Conservation (phyloP, 2,329 filamentous ascomycete species). For the Fusarium avenaceum region DNA sequence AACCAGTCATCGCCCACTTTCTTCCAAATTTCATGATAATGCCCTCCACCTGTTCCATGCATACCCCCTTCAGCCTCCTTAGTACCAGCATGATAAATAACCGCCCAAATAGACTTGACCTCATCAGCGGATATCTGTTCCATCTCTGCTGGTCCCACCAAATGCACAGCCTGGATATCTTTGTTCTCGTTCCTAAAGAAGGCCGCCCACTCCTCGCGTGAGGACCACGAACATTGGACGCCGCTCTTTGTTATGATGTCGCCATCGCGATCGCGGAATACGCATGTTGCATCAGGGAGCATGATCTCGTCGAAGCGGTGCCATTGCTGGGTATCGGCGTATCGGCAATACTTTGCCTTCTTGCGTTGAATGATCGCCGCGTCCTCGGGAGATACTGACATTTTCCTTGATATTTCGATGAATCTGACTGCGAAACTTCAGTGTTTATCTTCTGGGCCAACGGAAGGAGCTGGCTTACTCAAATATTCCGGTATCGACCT, state of each 20-base stretch:
- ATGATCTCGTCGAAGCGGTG: slow-evolving; percentile 23
- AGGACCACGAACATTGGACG: not conserved
- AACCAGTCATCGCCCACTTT: slow-evolving; percentile 34
- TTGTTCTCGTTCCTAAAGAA: slow-evolving; percentile 27
- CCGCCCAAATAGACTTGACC: slow-evolving; percentile 20
- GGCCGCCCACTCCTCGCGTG: not conserved
- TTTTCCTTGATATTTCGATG: not conserved
- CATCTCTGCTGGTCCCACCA: slow-evolving; percentile 22
- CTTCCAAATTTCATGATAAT: slow-evolving; percentile 36
- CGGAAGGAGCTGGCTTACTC: no score
- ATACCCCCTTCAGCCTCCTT: slow-evolving; percentile 1
- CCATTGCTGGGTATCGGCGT: slow-evolving; percentile 31
- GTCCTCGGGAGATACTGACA: slow-evolving; percentile 3
- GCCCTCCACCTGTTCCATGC: slow-evolving; percentile 20
- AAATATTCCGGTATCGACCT: no score
- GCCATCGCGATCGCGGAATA: slow-evolving; percentile 11
- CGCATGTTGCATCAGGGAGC: slow-evolving; percentile 8
- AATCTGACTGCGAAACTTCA: not conserved
- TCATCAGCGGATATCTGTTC: slow-evolving; percentile 5
- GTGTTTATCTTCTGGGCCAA: not conserved
- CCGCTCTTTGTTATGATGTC: slow-evolving; percentile 1
- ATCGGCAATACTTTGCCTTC: slow-evolving; percentile 35
- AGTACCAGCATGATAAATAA: slow-evolving; percentile 20
- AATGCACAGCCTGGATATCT: slow-evolving; percentile 23
- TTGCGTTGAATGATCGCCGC: slow-evolving; percentile 26